Base-by-base conservation (phyloP, 257 asterid genomes). In the Coffea eugenioides region DNA sequence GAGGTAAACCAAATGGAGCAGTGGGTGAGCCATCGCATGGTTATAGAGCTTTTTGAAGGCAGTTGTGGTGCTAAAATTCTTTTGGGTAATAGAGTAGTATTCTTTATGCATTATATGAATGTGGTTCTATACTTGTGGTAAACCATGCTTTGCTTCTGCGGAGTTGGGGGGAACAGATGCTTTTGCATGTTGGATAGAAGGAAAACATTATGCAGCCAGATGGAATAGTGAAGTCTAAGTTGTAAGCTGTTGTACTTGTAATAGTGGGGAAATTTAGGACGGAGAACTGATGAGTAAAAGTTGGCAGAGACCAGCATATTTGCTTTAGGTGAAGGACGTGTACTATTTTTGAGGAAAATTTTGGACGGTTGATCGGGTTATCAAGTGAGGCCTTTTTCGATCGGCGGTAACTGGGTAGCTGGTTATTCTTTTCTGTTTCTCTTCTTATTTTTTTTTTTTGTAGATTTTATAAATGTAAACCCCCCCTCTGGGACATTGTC, bases 11-110 rank as follows among this genome's bases (percentile, higher is more conserved):
- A 61, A 82, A 74, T 70, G 88, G 86, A 70, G 78, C 76, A n/a
- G 83, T 66, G 75, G 91, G 91, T 9, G 91, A 84, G 81, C 82
- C 93, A 68, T 90, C 91, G 13, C 81, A 86, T 66, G 69, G 81
- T 69, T 83, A 64, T 69, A 74, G 59, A 64, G 65, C 87, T 61
- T 72, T 84, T 71, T 86, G 90, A 88, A 75, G 69, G 51, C 61
- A 43, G 36, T 70, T 34, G 45, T 68, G 43, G 46, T 76, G 76
- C 67, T 72, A 43, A 56, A 25, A 71, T 49, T 45, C 39, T 41
- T 41, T 41, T 69, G 20, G 57, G 66, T 23, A 67, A 31, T 39
- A 4, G 5, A 67, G 20, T 39, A 4, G 5, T 39, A 78, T 69
- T 68, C 70, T 34, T 77, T 66, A 34, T 34, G 52, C 21, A 25